Percentiles rank a stretch among this genome's conserved stretches.
phyloP scores from a whole-genome alignment of 306 rosid genomes.

The Quercus dentata region DNA sequence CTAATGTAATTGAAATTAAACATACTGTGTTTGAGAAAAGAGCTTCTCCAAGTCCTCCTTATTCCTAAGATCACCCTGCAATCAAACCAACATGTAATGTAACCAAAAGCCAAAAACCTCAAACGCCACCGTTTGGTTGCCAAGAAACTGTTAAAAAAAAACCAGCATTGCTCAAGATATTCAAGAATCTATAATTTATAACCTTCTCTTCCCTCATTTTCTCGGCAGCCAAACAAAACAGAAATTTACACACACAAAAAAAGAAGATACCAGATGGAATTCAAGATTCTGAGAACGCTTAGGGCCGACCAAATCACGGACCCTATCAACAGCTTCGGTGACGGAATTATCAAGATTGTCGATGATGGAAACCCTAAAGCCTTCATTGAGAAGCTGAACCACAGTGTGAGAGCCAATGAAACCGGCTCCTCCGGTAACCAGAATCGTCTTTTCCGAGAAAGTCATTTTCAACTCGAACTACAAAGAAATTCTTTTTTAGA shows the following conservation, averaged over 20 bases:
- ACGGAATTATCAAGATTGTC: slow-evolving; percentile 80
- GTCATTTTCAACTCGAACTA: slow-evolving; percentile 18
- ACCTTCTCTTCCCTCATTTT: too few species aligned
- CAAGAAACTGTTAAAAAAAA: neutral
- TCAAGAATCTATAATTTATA: neutral
- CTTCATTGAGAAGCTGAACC: slow-evolving; percentile 74
- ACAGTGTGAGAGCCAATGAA: slow-evolving; percentile 91
- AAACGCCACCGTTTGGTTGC: neutral
- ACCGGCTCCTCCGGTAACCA: slow-evolving; percentile 90
- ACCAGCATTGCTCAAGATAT: neutral
- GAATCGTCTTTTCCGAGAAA: slow-evolving; percentile 52
- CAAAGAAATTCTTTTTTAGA: neutral
- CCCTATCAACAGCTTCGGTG: slow-evolving; percentile 67
- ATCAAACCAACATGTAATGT: neutral
- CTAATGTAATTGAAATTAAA: neutral
- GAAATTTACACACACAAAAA: neutral
- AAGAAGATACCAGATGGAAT: slow-evolving; percentile 47
- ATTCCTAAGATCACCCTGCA: slow-evolving; percentile 75
- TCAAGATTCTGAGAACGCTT: slow-evolving; percentile 67
- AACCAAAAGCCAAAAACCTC: neutral
- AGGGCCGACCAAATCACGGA: slow-evolving; percentile 66
- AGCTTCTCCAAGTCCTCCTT: slow-evolving; percentile 75
- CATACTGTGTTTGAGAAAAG: slow-evolving; percentile 60
- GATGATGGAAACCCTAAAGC: slow-evolving; percentile 52
- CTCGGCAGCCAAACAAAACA: too few species aligned